Evolutionary conservation across 192 early-diverging fungal species (phyloP).

Genomic region (Dissophora globulifera): DNA sequence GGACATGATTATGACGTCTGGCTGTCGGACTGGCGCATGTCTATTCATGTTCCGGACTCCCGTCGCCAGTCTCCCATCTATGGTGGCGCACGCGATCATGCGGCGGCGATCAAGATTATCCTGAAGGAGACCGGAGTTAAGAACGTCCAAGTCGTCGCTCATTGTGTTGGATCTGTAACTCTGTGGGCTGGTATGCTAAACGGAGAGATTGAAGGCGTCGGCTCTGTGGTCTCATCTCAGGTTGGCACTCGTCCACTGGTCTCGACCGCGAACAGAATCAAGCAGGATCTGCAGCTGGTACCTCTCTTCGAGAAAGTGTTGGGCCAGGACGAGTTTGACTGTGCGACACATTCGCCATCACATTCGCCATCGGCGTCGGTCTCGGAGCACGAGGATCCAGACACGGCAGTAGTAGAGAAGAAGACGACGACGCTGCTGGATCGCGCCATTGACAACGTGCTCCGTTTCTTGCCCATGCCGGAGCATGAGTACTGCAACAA

Average conservation of each 20-base stretch:
- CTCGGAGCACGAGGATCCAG: neutral
- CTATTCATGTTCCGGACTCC: slow-evolving; percentile 29
- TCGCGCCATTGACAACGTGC: slow-evolving; percentile 30
- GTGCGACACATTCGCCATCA: slow-evolving; percentile 25
- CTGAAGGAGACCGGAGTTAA: slow-evolving; percentile 41
- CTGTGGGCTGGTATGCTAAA: slow-evolving; percentile 56
- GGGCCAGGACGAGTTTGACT: slow-evolving; percentile 32
- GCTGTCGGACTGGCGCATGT: slow-evolving; percentile 54
- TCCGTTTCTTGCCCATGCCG: slow-evolving; percentile 51
- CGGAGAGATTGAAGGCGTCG: slow-evolving; percentile 56
- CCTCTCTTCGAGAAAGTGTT: slow-evolving; percentile 44
- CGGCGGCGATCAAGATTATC: slow-evolving; percentile 51
- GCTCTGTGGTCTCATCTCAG: slow-evolving; percentile 47
- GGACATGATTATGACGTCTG: slow-evolving; percentile 58
- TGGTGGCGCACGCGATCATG: slow-evolving; percentile 34
- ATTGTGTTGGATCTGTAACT: slow-evolving; percentile 55
- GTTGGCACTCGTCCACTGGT: slow-evolving; percentile 33
- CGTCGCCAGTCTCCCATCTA: slow-evolving; percentile 44
- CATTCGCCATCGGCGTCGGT: slow-evolving; percentile 15
- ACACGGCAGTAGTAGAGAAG: neutral
- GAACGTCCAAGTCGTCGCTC: slow-evolving; percentile 55
- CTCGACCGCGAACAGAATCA: slow-evolving; percentile 40
- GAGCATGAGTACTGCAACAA: slow-evolving; percentile 48
- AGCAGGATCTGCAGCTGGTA: slow-evolving; percentile 39
- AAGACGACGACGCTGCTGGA: slow-evolving; percentile 24